Evolutionary conservation across 768 basidiomycete genomes (phyloP).

Genomic region (Termitomyces sp.): DNA sequence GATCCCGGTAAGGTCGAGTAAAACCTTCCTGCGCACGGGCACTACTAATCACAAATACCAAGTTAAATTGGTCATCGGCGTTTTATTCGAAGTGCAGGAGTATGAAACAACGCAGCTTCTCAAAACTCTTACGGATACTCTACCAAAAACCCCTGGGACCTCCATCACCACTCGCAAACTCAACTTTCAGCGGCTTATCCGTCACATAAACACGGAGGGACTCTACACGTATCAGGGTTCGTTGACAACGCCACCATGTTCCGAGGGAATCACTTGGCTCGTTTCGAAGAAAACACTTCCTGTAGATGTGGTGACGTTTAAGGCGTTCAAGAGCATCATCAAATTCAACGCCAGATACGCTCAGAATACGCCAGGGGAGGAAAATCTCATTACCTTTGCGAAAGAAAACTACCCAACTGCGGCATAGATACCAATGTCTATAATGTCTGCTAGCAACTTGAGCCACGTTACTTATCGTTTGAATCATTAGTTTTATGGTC

Average conservation of each 20-base stretch:
- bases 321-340: slow-evolving; percentile 4
- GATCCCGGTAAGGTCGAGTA: not conserved
- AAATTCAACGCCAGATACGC: slow-evolving; percentile 8
- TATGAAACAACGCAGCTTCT: slow-evolving; percentile 1
- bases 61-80: slow-evolving; percentile 2
- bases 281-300: not conserved
- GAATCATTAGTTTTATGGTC: not conserved
- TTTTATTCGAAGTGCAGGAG: slow-evolving; percentile 3
- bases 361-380: slow-evolving; percentile 5
- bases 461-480: not conserved
- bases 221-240: slow-evolving; percentile 8
- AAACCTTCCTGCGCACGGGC: not conserved
- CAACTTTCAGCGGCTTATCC: not conserved
- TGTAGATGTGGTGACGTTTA: slow-evolving; percentile 1
- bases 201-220: not conserved
- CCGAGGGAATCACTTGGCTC: slow-evolving; percentile 6
- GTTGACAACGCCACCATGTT: slow-evolving; percentile 10
- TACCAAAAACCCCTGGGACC: not conserved
- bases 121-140: not conserved
- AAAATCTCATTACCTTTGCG: slow-evolving; percentile 6
- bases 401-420: not conserved
- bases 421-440: not conserved
- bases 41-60: not conserved
- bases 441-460: no score
- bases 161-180: not conserved